phyloP scores from a whole-genome alignment of 192 early-diverging fungal species.

The Gryganskiella cystojenkinii region DNA sequence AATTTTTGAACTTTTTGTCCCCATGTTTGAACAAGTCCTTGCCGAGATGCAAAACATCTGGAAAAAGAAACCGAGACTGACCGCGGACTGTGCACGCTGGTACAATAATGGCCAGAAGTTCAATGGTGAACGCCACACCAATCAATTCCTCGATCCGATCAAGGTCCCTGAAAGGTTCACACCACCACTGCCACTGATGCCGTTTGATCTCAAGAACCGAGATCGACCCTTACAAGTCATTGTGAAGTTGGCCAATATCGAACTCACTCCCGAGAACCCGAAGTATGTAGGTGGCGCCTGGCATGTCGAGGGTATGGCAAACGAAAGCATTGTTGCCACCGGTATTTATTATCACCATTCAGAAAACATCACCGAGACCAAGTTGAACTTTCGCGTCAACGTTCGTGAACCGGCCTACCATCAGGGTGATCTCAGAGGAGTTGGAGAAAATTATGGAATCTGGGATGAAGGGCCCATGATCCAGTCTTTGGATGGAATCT shows the following conservation, averaged over 20 bases:
- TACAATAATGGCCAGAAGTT: no score
- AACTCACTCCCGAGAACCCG: slow-evolving; percentile 73
- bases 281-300: slow-evolving; percentile 63
- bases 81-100: neutral
- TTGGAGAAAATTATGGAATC: slow-evolving; percentile 54
- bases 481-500: slow-evolving; percentile 59
- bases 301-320: slow-evolving; percentile 79
- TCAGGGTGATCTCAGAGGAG: slow-evolving; percentile 27
- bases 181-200: slow-evolving; percentile 11
- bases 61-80: neutral
- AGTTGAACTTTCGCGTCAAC: slow-evolving; percentile 64
- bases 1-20: slow-evolving; percentile 68
- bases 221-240: slow-evolving; percentile 53
- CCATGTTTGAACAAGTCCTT: slow-evolving; percentile 71
- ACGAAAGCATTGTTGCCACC: slow-evolving; percentile 78
- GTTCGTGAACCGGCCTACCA: slow-evolving; percentile 32
- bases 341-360: slow-evolving; percentile 80
- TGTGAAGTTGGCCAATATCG: slow-evolving; percentile 78
- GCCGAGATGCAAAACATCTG: slow-evolving; percentile 18
- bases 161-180: slow-evolving; percentile 16
- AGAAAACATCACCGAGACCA: slow-evolving; percentile 73
- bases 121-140: no score
- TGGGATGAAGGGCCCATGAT: slow-evolving; percentile 24
- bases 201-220: neutral
- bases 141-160: slow-evolving; percentile 6